Evolutionary conservation across 176 grass and related monocot species (phyloP).

Genomic region (Lolium perenne): DNA sequence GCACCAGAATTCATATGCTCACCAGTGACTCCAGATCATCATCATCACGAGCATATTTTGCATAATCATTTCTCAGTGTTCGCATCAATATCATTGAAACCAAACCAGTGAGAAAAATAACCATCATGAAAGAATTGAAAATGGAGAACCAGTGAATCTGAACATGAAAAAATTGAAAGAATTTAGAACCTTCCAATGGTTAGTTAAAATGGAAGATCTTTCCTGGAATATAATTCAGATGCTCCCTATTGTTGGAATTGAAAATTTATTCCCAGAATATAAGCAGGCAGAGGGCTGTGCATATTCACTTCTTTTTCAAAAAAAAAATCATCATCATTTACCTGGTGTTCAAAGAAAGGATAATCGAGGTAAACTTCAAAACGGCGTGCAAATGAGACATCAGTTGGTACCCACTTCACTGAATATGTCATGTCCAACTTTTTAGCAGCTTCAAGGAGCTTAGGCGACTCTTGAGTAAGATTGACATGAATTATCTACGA

Average conservation of each 20-base stretch:
- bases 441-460: constrained; percentile 83
- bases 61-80: constrained; percentile 97
- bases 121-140: constrained; percentile 99
- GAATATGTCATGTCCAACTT: constrained; percentile 87
- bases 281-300: not conserved
- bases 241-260: constrained; percentile 18
- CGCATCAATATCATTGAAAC: constrained; percentile 99
- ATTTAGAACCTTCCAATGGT: constrained; percentile 33
- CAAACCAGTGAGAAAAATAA: constrained; percentile 97
- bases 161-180: constrained; percentile 32
- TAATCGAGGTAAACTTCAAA: constrained; percentile 99
- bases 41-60: constrained; percentile 99
- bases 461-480: constrained; percentile 94
- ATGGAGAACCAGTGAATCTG: constrained; percentile 99
- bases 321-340: constrained; percentile 59
- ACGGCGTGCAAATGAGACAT: constrained; percentile 85
- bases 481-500: constrained; percentile 99
- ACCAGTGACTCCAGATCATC: constrained; percentile 92
- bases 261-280: constrained; percentile 17
- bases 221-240: constrained; percentile 28
- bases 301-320: not conserved
- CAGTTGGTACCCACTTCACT: constrained; percentile 79
- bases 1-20: constrained; percentile 35
- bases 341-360: constrained; percentile 99
- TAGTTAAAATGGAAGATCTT: constrained; percentile 34